These are phyloP conservation scores for Saccharomycopsis fibuligera DNA, from an alignment of 805 yeast species.

Conservation along the genomic window DNA sequence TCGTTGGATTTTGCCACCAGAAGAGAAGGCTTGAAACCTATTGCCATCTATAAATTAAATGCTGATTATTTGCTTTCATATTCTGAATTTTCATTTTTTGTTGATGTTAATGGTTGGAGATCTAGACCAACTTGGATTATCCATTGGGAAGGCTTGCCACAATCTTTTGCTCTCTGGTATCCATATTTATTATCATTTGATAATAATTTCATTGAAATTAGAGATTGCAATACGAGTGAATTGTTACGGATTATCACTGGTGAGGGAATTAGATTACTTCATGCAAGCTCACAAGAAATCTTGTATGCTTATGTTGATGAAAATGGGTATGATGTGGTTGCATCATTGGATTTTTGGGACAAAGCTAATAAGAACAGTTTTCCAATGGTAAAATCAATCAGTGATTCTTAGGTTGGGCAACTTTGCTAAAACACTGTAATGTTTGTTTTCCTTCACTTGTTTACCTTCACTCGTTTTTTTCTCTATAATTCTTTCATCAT, in stretches of 20 bases:
- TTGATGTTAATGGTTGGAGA: slow-evolving; percentile 94
- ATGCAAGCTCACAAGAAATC: slow-evolving; percentile 88
- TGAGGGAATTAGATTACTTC: slow-evolving; percentile 83
- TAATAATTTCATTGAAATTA: slow-evolving; percentile 80
- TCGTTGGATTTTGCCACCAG: slow-evolving; percentile 89
- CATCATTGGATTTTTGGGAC: slow-evolving; percentile 86
- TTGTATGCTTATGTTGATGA: slow-evolving; percentile 89
- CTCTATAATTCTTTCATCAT: neutral
- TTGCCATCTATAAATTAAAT: slow-evolving; percentile 85
- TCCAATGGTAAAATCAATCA: neutral
- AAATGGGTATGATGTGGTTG: slow-evolving; percentile 85
- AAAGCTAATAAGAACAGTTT: slow-evolving; percentile 24
- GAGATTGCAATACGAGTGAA: slow-evolving; percentile 85
- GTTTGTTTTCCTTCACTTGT: neutral
- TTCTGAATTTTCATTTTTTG: slow-evolving; percentile 90
- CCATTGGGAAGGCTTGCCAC: slow-evolving; percentile 96
- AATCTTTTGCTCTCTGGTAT: slow-evolving; percentile 85
- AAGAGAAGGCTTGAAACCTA: slow-evolving; percentile 77
- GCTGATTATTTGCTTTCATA: slow-evolving; percentile 84
- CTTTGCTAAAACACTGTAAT: neutral
- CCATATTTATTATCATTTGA: slow-evolving; percentile 92
- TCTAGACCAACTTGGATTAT: slow-evolving; percentile 90
- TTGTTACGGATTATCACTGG: slow-evolving; percentile 85
- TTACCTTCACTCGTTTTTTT: neutral
- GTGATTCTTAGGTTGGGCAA: neutral